Evolutionary conservation across 2,329 filamentous ascomycete species (phyloP).

Genomic region (Penicillium frequentans): DNA sequence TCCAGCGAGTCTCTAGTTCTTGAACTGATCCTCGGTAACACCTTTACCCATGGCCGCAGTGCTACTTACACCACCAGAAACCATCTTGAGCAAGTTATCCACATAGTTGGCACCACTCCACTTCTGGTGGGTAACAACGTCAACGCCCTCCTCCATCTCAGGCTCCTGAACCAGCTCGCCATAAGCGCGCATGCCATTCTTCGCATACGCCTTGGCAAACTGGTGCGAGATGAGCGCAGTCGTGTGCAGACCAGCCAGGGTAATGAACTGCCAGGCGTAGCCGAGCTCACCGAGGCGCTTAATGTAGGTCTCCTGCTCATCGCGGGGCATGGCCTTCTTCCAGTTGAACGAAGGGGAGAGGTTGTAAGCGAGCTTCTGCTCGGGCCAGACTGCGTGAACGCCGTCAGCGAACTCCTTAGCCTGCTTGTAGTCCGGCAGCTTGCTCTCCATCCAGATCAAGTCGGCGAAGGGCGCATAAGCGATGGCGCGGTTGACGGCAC

Average conservation of each 20-base stretch:
- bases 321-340: conserved; percentile 91
- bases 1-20: conserved; percentile 33
- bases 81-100: conserved; percentile 95
- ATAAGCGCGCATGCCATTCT: conserved; percentile 90
- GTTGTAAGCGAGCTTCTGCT: conserved; percentile 99
- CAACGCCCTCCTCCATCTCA: conserved; percentile 85
- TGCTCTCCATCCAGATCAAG: conserved; percentile 99
- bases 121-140: conserved; percentile 98
- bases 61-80: conserved; percentile 85
- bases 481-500: conserved; percentile 83
- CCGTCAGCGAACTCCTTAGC: conserved; percentile 91
- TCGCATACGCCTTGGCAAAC: conserved; percentile 79
- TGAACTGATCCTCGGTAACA: conserved; percentile 97
- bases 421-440: conserved; percentile 87
- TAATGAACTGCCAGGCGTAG: conserved; percentile 99
- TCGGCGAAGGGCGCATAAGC: conserved; percentile 93
- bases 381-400: conserved; percentile 90
- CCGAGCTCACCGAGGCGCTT: conserved; percentile 79
- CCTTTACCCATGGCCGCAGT: conserved; percentile 97
- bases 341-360: conserved; percentile 99
- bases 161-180: conserved; percentile 97
- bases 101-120: conserved; percentile 96
- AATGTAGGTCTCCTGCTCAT: conserved; percentile 98
- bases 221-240: conserved; percentile 88
- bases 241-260: conserved; percentile 93